Evolutionary conservation across 2,329 filamentous ascomycete genomes (phyloP), one percentile per base, ranked within the genome.

Genomic region (Graphilbum fragrans): DNA sequence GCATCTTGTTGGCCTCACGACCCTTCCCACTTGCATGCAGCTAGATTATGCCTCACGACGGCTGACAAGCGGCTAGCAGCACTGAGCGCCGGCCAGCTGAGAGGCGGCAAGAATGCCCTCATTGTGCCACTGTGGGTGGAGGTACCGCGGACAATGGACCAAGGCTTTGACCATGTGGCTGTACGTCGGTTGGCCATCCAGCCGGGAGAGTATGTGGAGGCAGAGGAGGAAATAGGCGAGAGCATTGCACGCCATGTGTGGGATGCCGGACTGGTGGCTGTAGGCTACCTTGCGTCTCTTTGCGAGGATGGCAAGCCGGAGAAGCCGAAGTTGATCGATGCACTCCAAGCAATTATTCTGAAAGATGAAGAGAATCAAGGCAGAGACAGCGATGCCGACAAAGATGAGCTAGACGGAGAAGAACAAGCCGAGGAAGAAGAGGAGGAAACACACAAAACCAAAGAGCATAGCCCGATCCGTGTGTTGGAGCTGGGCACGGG

Each of bases 211-310:
- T 49, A 47, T 10, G 45, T 73, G 8, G 59, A 65, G 22, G 55
- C 76, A 5, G 66, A 71, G 41, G 74, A 77, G 45, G 70, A 75
- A 40, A 65, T 77, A 10, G 72, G 71, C 14, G 72, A 77, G 55
- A 75, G 70, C 50, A 76, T 77, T 41, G 72, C 72, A 1, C 65
- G 72, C 3, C 72, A 77, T 45, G 60, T 77, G 6, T 77, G 73
- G 73, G 73, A 77, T 40, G 72, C 65, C 1, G 73, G 73, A 1
- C 57, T 76, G 10, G 58, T 70, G 6, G 64, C 66, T 1, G 56
- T 64, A 2, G 60, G 59, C 2, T 50, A 61, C 11, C 37, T 69
- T 11, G 56, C 55, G 2, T 48, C 55, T 12, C 36, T 55, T 3
- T 54, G 51, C 40, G n/a, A n/a, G n/a, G n/a, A n/a, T n/a, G n/a